Evolutionary conservation across 192 early-diverging fungal species (phyloP).

Genomic region (Coemansia sp.): DNA sequence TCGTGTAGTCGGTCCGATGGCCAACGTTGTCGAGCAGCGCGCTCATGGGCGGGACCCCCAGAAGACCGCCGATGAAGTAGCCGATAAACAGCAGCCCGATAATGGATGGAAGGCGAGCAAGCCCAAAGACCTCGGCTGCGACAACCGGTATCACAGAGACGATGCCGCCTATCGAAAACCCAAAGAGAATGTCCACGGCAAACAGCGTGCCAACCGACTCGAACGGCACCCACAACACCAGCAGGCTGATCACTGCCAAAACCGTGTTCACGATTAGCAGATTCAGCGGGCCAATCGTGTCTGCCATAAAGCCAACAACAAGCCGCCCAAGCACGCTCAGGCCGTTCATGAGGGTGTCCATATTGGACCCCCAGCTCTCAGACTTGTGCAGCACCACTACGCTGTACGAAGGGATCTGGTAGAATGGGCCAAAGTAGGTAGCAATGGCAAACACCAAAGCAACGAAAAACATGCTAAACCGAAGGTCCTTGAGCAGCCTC

Average conservation of each 20-base stretch:
- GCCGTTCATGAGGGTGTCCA: conserved; percentile 55
- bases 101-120: conserved; percentile 46
- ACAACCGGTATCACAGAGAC: conserved; percentile 52
- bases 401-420: conserved; percentile 50
- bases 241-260: conserved; percentile 29
- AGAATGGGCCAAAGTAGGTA: conserved; percentile 55
- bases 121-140: conserved; percentile 43
- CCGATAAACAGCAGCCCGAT: conserved; percentile 49
- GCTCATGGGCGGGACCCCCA: conserved; percentile 52
- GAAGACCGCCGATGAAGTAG: conserved; percentile 43
- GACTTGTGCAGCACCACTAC: conserved; percentile 52
- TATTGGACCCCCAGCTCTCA: conserved; percentile 46
- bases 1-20: conserved; percentile 45
- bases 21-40: conserved; percentile 49
- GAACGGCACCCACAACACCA: conserved; percentile 53
- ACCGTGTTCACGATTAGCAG: conserved; percentile 33
- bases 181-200: conserved; percentile 40
- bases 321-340: conserved; percentile 47
- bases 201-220: conserved; percentile 30
- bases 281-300: conserved; percentile 43
- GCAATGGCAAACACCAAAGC: conserved; percentile 43
- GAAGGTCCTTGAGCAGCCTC: conserved; percentile 33
- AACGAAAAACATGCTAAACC: conserved; percentile 41
- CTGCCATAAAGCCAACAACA: conserved; percentile 38
- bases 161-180: conserved; percentile 47